phyloP scores from a whole-genome alignment of 768 basidiomycete genomes.

The Heimioporus sp. region DNA sequence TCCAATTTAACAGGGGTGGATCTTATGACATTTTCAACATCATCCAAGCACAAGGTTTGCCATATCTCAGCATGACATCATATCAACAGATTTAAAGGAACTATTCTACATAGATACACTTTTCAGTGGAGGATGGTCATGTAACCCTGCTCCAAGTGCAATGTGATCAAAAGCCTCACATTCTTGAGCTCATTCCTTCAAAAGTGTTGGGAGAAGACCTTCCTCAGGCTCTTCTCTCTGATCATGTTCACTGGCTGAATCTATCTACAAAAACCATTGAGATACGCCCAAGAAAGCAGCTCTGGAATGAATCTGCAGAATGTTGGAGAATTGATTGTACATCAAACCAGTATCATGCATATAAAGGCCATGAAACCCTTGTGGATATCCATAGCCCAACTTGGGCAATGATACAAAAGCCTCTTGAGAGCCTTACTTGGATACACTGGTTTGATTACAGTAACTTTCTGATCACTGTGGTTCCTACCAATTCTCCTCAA shows the following conservation, averaged over 20 bases:
- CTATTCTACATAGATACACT: slow-evolving; percentile 7
- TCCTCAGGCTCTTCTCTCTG: slow-evolving; percentile 11
- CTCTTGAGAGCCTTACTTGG: slow-evolving; percentile 8
- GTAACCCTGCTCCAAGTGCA: slow-evolving; percentile 12
- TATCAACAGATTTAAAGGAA: background rate
- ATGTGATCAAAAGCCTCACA: background rate
- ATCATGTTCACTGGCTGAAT: slow-evolving; percentile 22
- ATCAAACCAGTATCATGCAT: too few relatives aligned
- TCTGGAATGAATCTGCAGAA: too few relatives aligned
- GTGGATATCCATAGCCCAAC: slow-evolving; percentile 21
- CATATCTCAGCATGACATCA: background rate
- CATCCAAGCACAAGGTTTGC: too few relatives aligned
- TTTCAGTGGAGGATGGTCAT: background rate
- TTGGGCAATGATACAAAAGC: slow-evolving; percentile 14
- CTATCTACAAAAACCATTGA: too few relatives aligned
- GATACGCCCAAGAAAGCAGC: too few relatives aligned
- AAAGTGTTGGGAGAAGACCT: slow-evolving; percentile 16
- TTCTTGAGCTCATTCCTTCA: slow-evolving; percentile 14
- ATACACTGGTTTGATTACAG: too few relatives aligned
- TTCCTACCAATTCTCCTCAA: too few relatives aligned
- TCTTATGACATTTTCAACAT: too few relatives aligned
- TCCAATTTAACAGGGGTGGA: too few relatives aligned
- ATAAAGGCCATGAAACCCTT: slow-evolving; percentile 1
- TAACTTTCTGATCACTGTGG: too few relatives aligned
- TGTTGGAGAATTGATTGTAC: too few relatives aligned